These are phyloP conservation scores for Gossypium thurberi DNA, from an alignment of 345 rosid species.

Conservation along the genomic window DNA sequence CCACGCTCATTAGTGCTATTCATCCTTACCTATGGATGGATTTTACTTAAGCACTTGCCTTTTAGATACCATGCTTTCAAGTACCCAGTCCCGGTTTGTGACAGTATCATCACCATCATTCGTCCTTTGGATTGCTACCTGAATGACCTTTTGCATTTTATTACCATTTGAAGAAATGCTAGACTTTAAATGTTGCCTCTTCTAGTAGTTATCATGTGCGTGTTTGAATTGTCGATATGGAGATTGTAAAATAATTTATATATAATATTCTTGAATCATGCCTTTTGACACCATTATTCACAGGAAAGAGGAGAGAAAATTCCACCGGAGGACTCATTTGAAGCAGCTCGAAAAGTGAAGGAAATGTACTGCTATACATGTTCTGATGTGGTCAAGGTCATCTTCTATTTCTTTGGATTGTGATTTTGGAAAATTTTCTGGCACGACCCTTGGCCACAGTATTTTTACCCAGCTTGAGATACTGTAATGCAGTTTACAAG, in stretches of 20 bases:
- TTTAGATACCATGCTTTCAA: not conserved
- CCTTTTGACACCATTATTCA: conserved; percentile 20
- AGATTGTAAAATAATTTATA: not conserved
- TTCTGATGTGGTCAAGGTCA: conserved; percentile 94
- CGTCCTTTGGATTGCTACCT: not conserved
- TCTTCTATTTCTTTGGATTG: conserved; percentile 3
- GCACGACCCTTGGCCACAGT: too few relatives aligned
- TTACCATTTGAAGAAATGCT: not conserved
- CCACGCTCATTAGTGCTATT: not conserved
- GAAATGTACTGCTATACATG: conserved; percentile 85
- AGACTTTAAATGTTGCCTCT: too few relatives aligned
- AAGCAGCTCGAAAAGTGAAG: conserved; percentile 89
- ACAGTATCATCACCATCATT: not conserved
- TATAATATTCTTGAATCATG: not conserved
- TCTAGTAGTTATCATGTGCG: too few relatives aligned
- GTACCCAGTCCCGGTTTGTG: not conserved
- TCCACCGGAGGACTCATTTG: conserved; percentile 93
- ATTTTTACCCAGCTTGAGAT: not conserved
- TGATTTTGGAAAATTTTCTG: too few relatives aligned
- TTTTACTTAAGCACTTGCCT: not conserved
- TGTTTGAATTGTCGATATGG: too few relatives aligned
- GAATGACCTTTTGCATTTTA: not conserved
- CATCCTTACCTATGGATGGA: not conserved
- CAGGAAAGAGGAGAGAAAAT: conserved; percentile 98
- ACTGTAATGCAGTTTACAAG: not conserved